These are phyloP conservation scores for Tetraselmis striata DNA, from an alignment of 139 green algal genomes.

Conservation along the genomic window DNA sequence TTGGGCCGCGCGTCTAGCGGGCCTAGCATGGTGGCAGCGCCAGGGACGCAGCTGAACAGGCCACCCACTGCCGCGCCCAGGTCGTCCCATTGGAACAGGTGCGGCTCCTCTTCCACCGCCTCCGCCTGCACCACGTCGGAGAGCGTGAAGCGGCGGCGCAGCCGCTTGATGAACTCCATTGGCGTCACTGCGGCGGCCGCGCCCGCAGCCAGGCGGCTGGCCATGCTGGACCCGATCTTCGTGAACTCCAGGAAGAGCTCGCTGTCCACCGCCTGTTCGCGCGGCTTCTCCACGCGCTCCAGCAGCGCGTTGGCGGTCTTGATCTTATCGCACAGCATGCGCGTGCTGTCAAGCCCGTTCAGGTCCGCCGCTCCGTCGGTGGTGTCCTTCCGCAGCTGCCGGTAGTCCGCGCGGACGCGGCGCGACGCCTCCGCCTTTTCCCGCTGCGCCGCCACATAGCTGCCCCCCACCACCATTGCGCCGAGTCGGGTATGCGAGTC, in stretches of 20 bases:
- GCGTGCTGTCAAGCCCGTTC: background rate
- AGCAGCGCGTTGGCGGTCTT: background rate
- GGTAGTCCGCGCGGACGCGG: background rate
- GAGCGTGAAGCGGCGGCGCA: background rate
- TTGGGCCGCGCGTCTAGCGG: constrained; percentile 43
- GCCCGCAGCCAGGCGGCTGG: constrained; percentile 20
- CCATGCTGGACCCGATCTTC: constrained; percentile 21
- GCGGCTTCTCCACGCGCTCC: constrained; percentile 29
- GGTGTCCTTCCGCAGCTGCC: background rate
- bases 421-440: background rate
- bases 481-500: too few relatives aligned
- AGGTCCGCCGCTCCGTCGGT: background rate
- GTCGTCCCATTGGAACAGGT: constrained; percentile 8
- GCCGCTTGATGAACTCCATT: constrained; percentile 12
- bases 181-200: constrained; percentile 9
- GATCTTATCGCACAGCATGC: background rate
- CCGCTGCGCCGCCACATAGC: too few relatives aligned
- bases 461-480: too few relatives aligned
- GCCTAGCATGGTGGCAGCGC: constrained; percentile 38
- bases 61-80: constrained; percentile 20
- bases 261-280: constrained; percentile 49
- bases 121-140: background rate
- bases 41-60: constrained; percentile 31
- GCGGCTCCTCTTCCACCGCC: background rate
- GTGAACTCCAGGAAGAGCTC: constrained; percentile 48